Evolutionary conservation across 23 red algal species (phyloP).

Genomic region (Chondrus crispus): DNA sequence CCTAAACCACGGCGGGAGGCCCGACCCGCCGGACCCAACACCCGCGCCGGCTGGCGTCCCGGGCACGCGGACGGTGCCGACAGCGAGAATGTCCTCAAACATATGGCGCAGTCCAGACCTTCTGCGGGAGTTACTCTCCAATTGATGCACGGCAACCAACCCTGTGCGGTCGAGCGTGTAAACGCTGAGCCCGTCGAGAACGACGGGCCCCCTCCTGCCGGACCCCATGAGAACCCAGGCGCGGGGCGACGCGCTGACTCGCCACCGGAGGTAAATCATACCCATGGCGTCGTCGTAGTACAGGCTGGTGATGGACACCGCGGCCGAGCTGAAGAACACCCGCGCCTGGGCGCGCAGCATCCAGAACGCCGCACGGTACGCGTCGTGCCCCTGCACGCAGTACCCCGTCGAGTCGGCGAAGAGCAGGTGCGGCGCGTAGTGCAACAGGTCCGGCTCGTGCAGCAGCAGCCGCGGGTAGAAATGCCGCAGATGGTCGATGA

Average conservation of each 20-base stretch:
- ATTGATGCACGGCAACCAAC: slow-evolving; percentile 39
- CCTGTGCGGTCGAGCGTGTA: slow-evolving; percentile 44
- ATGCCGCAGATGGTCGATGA: slow-evolving; percentile 79
- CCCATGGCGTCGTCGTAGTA: slow-evolving; percentile 75
- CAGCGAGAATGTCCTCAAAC: background rate
- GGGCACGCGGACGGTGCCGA: background rate
- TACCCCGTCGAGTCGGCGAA: slow-evolving; percentile 74
- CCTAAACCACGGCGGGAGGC: background rate
- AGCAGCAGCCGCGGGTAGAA: slow-evolving; percentile 80
- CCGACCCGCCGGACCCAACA: background rate
- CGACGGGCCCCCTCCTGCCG: background rate
- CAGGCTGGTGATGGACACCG: slow-evolving; percentile 66
- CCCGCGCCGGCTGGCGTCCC: background rate
- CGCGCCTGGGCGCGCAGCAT: slow-evolving; percentile 65
- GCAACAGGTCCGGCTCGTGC: slow-evolving; percentile 55
- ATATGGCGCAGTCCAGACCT: background rate
- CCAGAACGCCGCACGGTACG: slow-evolving; percentile 80
- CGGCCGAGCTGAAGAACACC: slow-evolving; percentile 42
- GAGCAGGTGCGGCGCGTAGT: slow-evolving; percentile 58
- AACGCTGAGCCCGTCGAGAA: slow-evolving; percentile 61
- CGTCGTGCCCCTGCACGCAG: slow-evolving; percentile 48
- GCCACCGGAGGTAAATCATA: slow-evolving; percentile 77
- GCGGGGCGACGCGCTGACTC: slow-evolving; percentile 20
- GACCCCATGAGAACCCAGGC: slow-evolving; percentile 31
- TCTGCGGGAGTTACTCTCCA: slow-evolving; percentile 40